phyloP scores from a whole-genome alignment of 164 flowering plant genomes.

The Vitis riparia region DNA sequence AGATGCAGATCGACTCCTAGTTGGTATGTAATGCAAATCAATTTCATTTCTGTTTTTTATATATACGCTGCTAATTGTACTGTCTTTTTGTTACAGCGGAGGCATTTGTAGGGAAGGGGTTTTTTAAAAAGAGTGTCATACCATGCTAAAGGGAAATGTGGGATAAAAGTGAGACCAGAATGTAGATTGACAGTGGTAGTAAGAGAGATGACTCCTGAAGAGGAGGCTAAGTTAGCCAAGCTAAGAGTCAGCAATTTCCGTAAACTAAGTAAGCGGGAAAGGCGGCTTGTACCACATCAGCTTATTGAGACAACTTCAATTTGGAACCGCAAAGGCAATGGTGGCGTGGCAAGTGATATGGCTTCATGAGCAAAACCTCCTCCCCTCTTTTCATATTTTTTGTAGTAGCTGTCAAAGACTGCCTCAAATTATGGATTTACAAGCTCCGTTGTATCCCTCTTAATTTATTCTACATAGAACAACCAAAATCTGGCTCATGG shows the following conservation, averaged over 20 bases:
- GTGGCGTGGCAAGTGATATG: too few relatives aligned
- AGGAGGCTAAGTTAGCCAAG: slow-evolving; percentile 87
- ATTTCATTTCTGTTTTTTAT: neutral
- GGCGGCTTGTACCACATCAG: too few relatives aligned
- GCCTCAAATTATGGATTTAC: too few relatives aligned
- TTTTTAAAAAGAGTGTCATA: slow-evolving; percentile 54
- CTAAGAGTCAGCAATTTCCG: slow-evolving; percentile 44
- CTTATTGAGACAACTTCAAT: too few relatives aligned
- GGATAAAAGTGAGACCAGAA: slow-evolving; percentile 68
- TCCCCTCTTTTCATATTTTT: too few relatives aligned
- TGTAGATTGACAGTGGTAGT: slow-evolving; percentile 89
- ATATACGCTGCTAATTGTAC: neutral
- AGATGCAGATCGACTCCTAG: slow-evolving; percentile 88
- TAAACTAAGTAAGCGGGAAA: too few relatives aligned
- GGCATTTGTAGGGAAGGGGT: slow-evolving; percentile 93
- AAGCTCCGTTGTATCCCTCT: too few relatives aligned
- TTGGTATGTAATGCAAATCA: slow-evolving; percentile 52
- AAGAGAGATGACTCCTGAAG: slow-evolving; percentile 85
- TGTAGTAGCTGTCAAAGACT: too few relatives aligned
- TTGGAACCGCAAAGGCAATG: too few relatives aligned
- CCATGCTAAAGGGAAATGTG: slow-evolving; percentile 74
- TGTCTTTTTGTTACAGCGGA: slow-evolving; percentile 54
- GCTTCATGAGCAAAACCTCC: too few relatives aligned
- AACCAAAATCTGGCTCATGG: too few relatives aligned
- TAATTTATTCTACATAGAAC: too few relatives aligned